These are phyloP conservation scores for Priceomyces carsonii DNA, from an alignment of 805 yeast species.

Conservation along the genomic window DNA sequence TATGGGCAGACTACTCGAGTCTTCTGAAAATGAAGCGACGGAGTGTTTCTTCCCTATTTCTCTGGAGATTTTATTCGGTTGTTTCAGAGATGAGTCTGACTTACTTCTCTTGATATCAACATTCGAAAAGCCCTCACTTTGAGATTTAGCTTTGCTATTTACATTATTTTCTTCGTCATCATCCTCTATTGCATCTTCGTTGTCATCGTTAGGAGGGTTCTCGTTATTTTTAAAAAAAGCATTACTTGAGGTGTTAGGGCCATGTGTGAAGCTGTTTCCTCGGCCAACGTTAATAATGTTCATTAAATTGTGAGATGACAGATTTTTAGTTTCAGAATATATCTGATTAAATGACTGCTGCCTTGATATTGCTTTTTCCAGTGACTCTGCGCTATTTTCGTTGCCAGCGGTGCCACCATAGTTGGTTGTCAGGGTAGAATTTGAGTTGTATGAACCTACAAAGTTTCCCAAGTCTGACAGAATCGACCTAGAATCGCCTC, in stretches of 20 bases:
- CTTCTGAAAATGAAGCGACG: too few relatives aligned
- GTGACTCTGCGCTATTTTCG: slow-evolving; percentile 12
- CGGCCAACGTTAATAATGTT: slow-evolving; percentile 23
- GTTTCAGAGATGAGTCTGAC: too few relatives aligned
- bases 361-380: slow-evolving; percentile 1
- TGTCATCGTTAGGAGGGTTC: slow-evolving; percentile 11
- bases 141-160: too few relatives aligned
- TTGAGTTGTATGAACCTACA: slow-evolving; percentile 43
- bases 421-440: slow-evolving; percentile 41
- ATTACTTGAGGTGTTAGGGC: slow-evolving; percentile 13
- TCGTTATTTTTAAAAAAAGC: slow-evolving; percentile 11
- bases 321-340: slow-evolving; percentile 13
- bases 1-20: too few relatives aligned
- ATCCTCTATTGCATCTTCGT: slow-evolving; percentile 23
- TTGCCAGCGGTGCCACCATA: slow-evolving; percentile 27
- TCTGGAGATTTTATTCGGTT: too few relatives aligned
- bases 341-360: background rate
- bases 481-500: slow-evolving; percentile 20
- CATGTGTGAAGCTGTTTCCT: slow-evolving; percentile 14
- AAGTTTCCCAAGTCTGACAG: slow-evolving; percentile 40
- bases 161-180: slow-evolving; percentile 18
- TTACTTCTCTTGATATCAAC: too few relatives aligned
- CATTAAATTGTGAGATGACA: slow-evolving; percentile 20
- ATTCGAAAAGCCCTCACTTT: too few relatives aligned
- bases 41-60: too few relatives aligned